phyloP scores from a whole-genome alignment of 495 filamentous ascomycete species.

The Podospora fimiseda region DNA sequence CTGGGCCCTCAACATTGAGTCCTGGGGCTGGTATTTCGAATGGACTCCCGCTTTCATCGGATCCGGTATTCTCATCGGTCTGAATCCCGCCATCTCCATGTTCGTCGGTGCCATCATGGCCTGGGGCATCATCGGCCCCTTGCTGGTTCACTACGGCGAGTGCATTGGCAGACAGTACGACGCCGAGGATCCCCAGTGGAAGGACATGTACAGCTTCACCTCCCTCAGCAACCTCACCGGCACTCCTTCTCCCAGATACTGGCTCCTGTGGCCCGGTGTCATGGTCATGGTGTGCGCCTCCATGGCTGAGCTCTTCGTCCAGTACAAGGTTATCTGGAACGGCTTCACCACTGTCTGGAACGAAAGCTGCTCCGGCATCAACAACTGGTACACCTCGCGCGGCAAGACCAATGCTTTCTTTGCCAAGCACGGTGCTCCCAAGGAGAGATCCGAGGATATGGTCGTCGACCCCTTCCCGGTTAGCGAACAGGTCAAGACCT shows the following conservation, averaged over 20 bases:
- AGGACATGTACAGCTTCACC: conserved; percentile 41
- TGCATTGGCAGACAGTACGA: conserved; percentile 40
- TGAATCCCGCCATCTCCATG: conserved; percentile 59
- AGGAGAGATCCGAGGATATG: conserved; percentile 19
- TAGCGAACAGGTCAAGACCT: conserved; percentile 53
- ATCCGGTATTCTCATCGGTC: conserved; percentile 58
- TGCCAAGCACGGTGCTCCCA: conserved; percentile 32
- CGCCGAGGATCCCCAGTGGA: conserved; percentile 45
- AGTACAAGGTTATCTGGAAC: conserved; percentile 54
- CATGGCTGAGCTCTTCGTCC: conserved; percentile 54
- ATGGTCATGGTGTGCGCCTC: conserved; percentile 57
- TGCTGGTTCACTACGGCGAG: conserved; percentile 50
- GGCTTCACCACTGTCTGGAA: conserved; percentile 47
- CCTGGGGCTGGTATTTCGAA: conserved; percentile 61
- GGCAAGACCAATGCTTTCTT: conserved; percentile 46
- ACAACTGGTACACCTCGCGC: conserved; percentile 27
- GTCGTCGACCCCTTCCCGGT: conserved; percentile 46
- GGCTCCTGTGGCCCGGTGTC: conserved; percentile 63
- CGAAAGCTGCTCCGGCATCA: conserved; percentile 38
- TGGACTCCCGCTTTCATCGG: conserved; percentile 64
- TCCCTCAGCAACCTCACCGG: conserved; percentile 41
- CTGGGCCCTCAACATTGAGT: conserved; percentile 52
- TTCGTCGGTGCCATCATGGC: conserved; percentile 53
- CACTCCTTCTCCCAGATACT: conserved; percentile 54
- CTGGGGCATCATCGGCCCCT: conserved; percentile 61